Conservation (phyloP, 257 asterid species). For the Knoxia roxburghii region DNA sequence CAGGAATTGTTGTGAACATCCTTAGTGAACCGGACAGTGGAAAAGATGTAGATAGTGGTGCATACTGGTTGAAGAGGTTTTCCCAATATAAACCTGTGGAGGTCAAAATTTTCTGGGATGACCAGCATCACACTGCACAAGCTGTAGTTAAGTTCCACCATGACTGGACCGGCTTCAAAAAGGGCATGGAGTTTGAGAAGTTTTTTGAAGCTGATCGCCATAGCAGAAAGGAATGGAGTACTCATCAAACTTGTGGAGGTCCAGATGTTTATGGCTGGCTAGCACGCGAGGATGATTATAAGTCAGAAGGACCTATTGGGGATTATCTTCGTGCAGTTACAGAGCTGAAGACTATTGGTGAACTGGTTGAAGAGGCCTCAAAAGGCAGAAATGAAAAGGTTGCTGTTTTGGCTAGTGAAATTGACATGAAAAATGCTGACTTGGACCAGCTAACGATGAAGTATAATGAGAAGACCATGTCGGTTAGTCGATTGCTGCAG, state of each 20-base stretch:
- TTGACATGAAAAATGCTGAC: conserved; percentile 61
- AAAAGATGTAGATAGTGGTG: conserved; percentile 22
- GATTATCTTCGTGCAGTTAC: conserved; percentile 44
- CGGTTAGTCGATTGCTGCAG: conserved; percentile 71
- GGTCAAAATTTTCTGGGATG: conserved; percentile 43
- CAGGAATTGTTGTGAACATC: conserved; percentile 57
- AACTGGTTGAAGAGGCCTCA: conserved; percentile 37
- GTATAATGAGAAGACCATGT: conserved; percentile 50
- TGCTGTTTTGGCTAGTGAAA: conserved; percentile 56
- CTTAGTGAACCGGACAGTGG: conserved; percentile 27
- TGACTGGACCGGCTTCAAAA: conserved; percentile 61
- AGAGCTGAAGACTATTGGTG: conserved; percentile 43
- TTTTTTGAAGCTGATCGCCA: conserved; percentile 39
- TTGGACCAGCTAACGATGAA: conserved; percentile 53
- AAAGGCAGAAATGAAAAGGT: conserved; percentile 43
- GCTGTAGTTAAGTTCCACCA: conserved; percentile 43
- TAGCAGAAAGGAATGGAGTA: conserved; percentile 50
- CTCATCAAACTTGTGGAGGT: conserved; percentile 26
- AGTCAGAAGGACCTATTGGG: conserved; percentile 50
- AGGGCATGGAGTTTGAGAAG: conserved; percentile 59
- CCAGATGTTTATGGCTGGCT: conserved; percentile 51
- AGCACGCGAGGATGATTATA: conserved; percentile 58
- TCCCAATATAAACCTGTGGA: conserved; percentile 45
- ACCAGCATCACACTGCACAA: conserved; percentile 24
- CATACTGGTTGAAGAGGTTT: conserved; percentile 43